A percentile compares a stretch with the other conserved stretches of the same genome.
Conservation (phyloP, 768 basidiomycete species). For the Trametes meyenii region DNA sequence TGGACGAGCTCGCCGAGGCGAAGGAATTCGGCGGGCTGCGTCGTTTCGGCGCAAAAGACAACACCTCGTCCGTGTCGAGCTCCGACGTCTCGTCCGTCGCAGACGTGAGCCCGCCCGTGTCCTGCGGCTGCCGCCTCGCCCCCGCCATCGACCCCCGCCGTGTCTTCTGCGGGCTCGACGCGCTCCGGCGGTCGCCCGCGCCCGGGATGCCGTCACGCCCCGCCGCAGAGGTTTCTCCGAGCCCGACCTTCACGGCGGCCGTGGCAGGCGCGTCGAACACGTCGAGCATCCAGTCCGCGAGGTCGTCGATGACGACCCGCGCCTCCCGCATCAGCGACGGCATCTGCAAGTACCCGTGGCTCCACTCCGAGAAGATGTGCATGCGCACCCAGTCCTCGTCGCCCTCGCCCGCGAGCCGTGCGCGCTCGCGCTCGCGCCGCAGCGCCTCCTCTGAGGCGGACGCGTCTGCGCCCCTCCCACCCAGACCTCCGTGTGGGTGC, state of each 20-base stretch:
- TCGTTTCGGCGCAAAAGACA: constrained; percentile 72
- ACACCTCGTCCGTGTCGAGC: constrained; percentile 66
- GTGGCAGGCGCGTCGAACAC: constrained; percentile 50
- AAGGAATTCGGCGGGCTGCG: constrained; percentile 32
- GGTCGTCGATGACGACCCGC: constrained; percentile 72
- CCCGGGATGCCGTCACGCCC: background rate
- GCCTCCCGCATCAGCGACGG: constrained; percentile 82
- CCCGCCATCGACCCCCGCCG: constrained; percentile 15
- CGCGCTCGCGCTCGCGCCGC: constrained; percentile 64
- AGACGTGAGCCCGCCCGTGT: constrained; percentile 31
- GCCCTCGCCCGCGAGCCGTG: constrained; percentile 62
- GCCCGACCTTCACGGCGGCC: background rate
- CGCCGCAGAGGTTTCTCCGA: background rate
- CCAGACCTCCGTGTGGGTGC: constrained; percentile 39
- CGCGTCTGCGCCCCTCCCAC: constrained; percentile 23
- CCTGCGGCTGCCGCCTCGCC: background rate
- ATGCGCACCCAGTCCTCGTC: constrained; percentile 96
- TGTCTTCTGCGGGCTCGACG: constrained; percentile 1
- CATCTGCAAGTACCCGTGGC: constrained; percentile 98
- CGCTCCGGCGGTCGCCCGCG: constrained; percentile 6
- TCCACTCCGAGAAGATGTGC: constrained; percentile 94
- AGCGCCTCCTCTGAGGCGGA: constrained; percentile 39
- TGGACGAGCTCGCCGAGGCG: constrained; percentile 23
- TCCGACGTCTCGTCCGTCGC: constrained; percentile 43
- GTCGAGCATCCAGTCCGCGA: constrained; percentile 90